Percentiles rank a stretch among this genome's conserved stretches.
Conservation (phyloP, 2,329 filamentous ascomycete species). For the Aureobasidium sp. region DNA sequence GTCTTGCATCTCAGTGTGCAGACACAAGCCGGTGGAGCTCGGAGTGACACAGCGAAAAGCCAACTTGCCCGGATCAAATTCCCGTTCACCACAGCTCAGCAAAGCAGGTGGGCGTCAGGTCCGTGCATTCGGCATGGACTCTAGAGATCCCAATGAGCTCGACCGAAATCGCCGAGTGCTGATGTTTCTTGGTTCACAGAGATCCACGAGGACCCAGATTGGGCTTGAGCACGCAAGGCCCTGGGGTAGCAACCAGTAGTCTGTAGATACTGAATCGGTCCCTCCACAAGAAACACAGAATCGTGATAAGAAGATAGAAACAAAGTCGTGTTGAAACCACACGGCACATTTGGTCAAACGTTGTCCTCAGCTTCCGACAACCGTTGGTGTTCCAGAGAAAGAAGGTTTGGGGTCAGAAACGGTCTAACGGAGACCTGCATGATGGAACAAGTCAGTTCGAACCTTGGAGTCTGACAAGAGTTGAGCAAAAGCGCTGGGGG, state of each 20-base stretch:
- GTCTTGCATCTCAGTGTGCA: not conserved
- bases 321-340: not conserved
- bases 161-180: conserved; percentile 1
- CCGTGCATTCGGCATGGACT: conserved; percentile 7
- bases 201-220: not conserved
- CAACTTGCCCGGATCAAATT: not conserved
- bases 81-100: conserved; percentile 2
- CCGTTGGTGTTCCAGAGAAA: conserved; percentile 1
- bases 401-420: conserved; percentile 12
- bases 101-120: not conserved
- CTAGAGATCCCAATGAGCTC: not conserved
- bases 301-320: not conserved
- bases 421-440: conserved; percentile 12
- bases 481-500: not conserved
- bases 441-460: conserved; percentile 14
- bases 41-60: conserved; percentile 10
- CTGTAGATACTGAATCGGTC: not conserved
- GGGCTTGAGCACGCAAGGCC: not conserved
- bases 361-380: conserved; percentile 1
- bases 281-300: not conserved
- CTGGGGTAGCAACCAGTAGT: no score
- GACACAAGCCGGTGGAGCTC: conserved; percentile 4
- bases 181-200: conserved; percentile 3
- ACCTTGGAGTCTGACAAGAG: conserved; percentile 3
- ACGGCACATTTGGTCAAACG: not conserved